Percentiles rank a stretch among this genome's conserved stretches.
Conservation (phyloP, 495 filamentous ascomycete genomes). For the Talaromyces nanjingensis region DNA sequence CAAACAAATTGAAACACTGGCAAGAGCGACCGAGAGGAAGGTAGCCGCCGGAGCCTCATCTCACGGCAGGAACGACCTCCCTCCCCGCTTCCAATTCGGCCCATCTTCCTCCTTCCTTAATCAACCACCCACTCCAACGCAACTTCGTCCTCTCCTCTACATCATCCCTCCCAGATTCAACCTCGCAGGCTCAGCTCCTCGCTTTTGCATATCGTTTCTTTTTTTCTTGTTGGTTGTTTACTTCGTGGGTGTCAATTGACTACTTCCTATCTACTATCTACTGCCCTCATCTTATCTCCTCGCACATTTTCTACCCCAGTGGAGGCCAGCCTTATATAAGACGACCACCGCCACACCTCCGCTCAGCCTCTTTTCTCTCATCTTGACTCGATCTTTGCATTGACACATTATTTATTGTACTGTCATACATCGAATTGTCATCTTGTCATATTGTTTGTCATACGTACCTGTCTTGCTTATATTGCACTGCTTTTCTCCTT, state of each 20-base stretch:
- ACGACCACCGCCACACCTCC: slow-evolving; percentile 1
- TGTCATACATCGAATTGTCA: not conserved
- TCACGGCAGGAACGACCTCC: not conserved
- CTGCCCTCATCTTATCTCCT: not conserved
- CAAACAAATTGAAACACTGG: not conserved
- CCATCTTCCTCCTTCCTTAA: not conserved
- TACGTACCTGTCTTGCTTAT: not conserved
- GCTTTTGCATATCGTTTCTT: not conserved
- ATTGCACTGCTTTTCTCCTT: not conserved
- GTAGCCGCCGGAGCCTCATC: slow-evolving; percentile 2
- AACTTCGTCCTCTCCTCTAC: not conserved
- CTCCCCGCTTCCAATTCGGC: not conserved
- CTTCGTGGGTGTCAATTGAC: not conserved
- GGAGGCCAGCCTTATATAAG: not conserved
- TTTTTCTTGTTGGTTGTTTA: not conserved
- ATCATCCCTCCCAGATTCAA: slow-evolving; percentile 1
- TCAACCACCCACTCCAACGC: not conserved
- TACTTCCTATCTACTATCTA: not conserved
- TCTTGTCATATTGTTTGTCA: not conserved
- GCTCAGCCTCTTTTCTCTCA: not conserved
- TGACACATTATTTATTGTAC: not conserved
- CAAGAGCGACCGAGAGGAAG: not conserved
- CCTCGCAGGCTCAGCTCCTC: not conserved
- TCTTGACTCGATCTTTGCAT: not conserved
- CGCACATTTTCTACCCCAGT: not conserved